phyloP scores from a whole-genome alignment of 768 basidiomycete genomes.

The Cytidiella melzeri region DNA sequence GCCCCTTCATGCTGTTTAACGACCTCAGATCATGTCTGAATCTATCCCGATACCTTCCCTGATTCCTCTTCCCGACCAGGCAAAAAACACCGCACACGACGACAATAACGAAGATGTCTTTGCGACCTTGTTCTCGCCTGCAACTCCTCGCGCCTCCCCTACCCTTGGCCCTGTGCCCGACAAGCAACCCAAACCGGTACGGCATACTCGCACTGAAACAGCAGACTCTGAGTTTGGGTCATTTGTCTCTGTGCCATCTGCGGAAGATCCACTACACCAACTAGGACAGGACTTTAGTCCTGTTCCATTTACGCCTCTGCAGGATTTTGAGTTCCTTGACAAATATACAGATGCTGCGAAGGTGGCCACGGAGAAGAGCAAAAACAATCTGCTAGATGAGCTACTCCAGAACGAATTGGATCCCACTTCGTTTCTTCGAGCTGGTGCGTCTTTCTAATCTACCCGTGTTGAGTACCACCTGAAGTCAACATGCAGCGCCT shows the following conservation, averaged over 20 bases:
- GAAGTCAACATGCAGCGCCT: no score
- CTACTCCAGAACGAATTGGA: constrained; percentile 63
- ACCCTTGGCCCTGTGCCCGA: constrained; percentile 7
- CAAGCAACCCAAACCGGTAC: neutral
- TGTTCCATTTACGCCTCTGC: constrained; percentile 12
- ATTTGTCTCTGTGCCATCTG: constrained; percentile 50
- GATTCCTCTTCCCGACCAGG: constrained; percentile 20
- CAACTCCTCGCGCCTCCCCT: constrained; percentile 28
- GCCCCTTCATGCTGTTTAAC: neutral
- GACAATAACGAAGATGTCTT: constrained; percentile 29
- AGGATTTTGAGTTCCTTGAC: constrained; percentile 48
- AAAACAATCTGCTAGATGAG: constrained; percentile 55
- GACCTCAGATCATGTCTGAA: constrained; percentile 1
- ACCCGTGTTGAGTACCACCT: no score
- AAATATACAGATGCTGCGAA: constrained; percentile 53
- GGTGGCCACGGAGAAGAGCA: constrained; percentile 43
- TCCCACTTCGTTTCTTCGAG: constrained; percentile 52
- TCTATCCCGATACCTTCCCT: constrained; percentile 19
- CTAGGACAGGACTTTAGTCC: constrained; percentile 4
- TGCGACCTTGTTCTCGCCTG: constrained; percentile 29
- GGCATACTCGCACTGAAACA: constrained; percentile 16
- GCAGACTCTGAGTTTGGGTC: constrained; percentile 52
- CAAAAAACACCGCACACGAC: constrained; percentile 1
- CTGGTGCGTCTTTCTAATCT: no score
- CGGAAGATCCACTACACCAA: constrained; percentile 43